Evolutionary conservation across 78 protist species (phyloP).

Genomic region (Mastigamoeba balamuthi): DNA sequence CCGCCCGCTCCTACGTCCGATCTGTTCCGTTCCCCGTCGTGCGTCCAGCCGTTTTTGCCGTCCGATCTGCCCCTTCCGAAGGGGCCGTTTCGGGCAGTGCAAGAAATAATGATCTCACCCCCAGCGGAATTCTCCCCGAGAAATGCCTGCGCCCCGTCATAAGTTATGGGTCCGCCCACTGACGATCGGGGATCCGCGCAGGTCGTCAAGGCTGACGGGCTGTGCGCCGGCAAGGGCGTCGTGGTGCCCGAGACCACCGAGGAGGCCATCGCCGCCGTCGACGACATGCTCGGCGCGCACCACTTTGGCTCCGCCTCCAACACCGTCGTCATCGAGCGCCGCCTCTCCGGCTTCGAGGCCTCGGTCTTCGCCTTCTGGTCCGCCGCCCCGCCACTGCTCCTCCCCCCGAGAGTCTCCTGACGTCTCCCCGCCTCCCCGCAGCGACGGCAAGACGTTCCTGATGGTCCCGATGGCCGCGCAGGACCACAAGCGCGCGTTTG

Average conservation of each 20-base stretch:
- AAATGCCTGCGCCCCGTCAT: neutral
- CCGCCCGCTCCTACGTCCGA: constrained; percentile 30
- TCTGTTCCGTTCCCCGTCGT: neutral
- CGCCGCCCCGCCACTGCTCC: constrained; percentile 22
- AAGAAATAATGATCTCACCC: too few species aligned
- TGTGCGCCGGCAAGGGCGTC: constrained; percentile 88
- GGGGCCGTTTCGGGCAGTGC: too few species aligned
- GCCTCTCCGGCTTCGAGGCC: constrained; percentile 58
- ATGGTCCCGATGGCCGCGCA: constrained; percentile 59
- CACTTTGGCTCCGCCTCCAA: constrained; percentile 46
- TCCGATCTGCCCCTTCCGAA: neutral
- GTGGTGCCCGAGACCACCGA: constrained; percentile 40
- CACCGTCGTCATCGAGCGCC: constrained; percentile 69
- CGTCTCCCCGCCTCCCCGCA: too few species aligned
- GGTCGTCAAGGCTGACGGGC: constrained; percentile 57
- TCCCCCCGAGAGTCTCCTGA: too few species aligned
- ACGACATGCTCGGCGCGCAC: constrained; percentile 30
- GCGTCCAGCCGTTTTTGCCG: neutral
- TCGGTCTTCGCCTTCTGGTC: constrained; percentile 62
- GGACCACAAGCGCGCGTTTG: constrained; percentile 72
- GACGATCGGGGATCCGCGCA: too few species aligned
- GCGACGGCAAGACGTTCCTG: too few species aligned
- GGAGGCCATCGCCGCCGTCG: constrained; percentile 35
- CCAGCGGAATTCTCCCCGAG: too few species aligned
- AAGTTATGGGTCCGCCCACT: too few species aligned